Conservation (phyloP, 2,329 filamentous ascomycete genomes). For the Tolypocladium amazonense region DNA sequence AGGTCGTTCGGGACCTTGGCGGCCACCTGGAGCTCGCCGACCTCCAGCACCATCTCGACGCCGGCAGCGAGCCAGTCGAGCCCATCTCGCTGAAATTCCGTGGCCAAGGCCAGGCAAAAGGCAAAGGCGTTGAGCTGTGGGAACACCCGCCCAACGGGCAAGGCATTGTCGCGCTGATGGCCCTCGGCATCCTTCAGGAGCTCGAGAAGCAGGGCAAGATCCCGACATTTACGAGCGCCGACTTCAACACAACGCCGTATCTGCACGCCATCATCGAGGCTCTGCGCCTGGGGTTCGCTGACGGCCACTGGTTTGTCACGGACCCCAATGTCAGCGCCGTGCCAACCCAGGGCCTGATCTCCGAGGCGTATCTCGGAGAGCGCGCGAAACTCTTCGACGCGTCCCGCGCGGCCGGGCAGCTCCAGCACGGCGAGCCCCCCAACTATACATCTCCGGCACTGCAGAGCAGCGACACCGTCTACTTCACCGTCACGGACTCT, state of each 20-base stretch:
- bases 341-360: slow-evolving; percentile 60
- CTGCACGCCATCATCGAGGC: slow-evolving; percentile 83
- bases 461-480: slow-evolving; percentile 83
- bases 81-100: slow-evolving; percentile 74
- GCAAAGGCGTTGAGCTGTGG: slow-evolving; percentile 69
- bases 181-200: slow-evolving; percentile 81
- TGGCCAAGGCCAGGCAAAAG: slow-evolving; percentile 41
- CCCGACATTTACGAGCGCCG: slow-evolving; percentile 52
- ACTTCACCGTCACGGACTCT: slow-evolving; percentile 75
- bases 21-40: slow-evolving; percentile 74
- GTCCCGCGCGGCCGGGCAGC: slow-evolving; percentile 45
- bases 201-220: slow-evolving; percentile 69
- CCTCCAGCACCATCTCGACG: slow-evolving; percentile 59
- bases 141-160: slow-evolving; percentile 96
- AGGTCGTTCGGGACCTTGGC: slow-evolving; percentile 65
- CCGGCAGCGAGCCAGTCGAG: slow-evolving; percentile 66
- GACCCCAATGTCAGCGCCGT: slow-evolving; percentile 66
- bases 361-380: slow-evolving; percentile 61
- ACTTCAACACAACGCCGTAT: slow-evolving; percentile 75
- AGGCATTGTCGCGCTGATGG: slow-evolving; percentile 90
- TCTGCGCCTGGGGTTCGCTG: slow-evolving; percentile 80
- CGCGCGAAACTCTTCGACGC: slow-evolving; percentile 51
- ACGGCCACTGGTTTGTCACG: slow-evolving; percentile 81
- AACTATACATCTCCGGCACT: slow-evolving; percentile 57
- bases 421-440: slow-evolving; percentile 51